phyloP scores from a whole-genome alignment of 1,284 basidiomycete genomes.

The Peniophora sp. region DNA sequence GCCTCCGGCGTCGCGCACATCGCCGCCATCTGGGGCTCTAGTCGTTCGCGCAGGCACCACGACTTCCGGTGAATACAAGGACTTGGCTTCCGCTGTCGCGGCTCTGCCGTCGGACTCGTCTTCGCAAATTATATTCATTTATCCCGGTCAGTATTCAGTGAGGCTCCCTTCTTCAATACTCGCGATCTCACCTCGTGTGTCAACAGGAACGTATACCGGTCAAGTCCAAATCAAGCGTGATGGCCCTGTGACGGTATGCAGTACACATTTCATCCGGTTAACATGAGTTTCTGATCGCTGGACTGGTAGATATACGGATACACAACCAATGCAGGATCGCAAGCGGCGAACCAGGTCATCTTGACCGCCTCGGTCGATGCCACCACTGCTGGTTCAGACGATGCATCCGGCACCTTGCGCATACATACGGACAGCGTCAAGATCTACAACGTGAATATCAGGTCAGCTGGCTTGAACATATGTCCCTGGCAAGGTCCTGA shows the following conservation, averaged over 20 bases:
- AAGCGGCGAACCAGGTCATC: slow-evolving; percentile 31
- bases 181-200: too few relatives aligned
- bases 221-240: slow-evolving; percentile 42
- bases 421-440: slow-evolving; percentile 43
- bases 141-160: slow-evolving; percentile 33
- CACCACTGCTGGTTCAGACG: slow-evolving; percentile 39
- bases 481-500: too few relatives aligned
- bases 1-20: slow-evolving; percentile 30
- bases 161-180: too few relatives aligned
- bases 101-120: slow-evolving; percentile 37
- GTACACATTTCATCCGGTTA: slow-evolving; percentile 10
- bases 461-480: too few relatives aligned
- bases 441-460: slow-evolving; percentile 48
- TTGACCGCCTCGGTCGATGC: slow-evolving; percentile 35
- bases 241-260: slow-evolving; percentile 16
- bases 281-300: not conserved
- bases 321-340: slow-evolving; percentile 27
- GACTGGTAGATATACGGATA: slow-evolving; percentile 35
- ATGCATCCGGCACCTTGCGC: slow-evolving; percentile 45
- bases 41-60: slow-evolving; percentile 35
- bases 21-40: slow-evolving; percentile 35
- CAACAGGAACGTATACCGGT: slow-evolving; percentile 37
- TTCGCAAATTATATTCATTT: slow-evolving; percentile 41
- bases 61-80: slow-evolving; percentile 34
- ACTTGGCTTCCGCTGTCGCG: slow-evolving; percentile 31